Base-by-base conservation (phyloP, 1,284 basidiomycete species). In the Fistulina hepatica region DNA sequence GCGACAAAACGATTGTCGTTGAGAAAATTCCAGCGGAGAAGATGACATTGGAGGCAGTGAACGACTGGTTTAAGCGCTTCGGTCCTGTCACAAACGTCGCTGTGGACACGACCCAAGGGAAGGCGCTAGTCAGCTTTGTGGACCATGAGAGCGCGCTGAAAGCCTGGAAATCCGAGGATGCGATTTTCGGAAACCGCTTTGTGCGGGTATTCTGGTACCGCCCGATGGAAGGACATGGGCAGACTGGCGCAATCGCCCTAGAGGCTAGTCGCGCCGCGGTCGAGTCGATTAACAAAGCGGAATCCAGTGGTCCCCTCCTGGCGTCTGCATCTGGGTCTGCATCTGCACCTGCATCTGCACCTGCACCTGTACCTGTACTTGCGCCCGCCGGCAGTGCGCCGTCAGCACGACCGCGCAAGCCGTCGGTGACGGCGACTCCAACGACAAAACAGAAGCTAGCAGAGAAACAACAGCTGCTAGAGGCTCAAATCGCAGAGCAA, bases 121-220 rank as follows among this genome's bases (percentile, higher is more conserved):
- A 88, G 51, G 92, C 93, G 1, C 63, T 95, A 30, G 83, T 97
- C 48, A 88, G 81, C 47, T 97, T 94, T 57, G 71, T 77, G 13
- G 74, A 70, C n/a, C 89, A 92, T 51, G 73, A 73, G 16, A 84
- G 93, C 53, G 93, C 93, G 1, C 78, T 82, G 50, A 69, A 75
- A 16, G 93, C 93, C 0, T 92, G 93, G 83, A 86, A 84, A 56
- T 81, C 78, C 19, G 88, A 94, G 54, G 90, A 94, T 44, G 90
- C 91, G 12, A 82, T 97, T 19, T 95, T 97, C 53, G 80, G 79
- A 12, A 93, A 92, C 50, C 76, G 93, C 27, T 97, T 97, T 55
- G 91, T 97, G 49, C 95, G 94, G 58, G 70, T 93, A 27, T 84
- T 91, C 50, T 93, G 90, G 90, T 90, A 93, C 63, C 69, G 81